A percentile compares a stretch with the other conserved stretches of the same genome.
Conservation (phyloP, 1,284 basidiomycete species). For the Ustilago bromivora region DNA sequence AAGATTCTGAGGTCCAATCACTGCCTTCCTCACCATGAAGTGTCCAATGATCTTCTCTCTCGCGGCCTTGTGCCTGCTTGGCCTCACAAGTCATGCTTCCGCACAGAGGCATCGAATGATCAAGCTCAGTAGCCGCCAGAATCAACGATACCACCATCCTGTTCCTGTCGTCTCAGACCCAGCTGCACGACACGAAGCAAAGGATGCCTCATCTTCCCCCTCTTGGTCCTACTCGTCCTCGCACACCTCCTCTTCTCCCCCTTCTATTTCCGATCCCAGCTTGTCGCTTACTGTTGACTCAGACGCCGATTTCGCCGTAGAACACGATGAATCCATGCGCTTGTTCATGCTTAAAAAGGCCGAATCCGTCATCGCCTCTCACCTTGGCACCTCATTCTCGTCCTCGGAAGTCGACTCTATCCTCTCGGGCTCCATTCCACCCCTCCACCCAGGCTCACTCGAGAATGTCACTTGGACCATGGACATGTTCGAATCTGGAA, state of each 20-base stretch:
- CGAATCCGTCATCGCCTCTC: constrained; percentile 25
- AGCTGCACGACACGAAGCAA: neutral
- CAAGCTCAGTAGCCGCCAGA: constrained; percentile 8
- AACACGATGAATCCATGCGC: constrained; percentile 26
- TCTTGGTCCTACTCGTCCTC: too few relatives aligned
- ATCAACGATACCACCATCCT: neutral
- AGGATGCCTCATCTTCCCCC: neutral
- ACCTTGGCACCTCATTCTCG: constrained; percentile 13
- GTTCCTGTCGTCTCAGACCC: constrained; percentile 3
- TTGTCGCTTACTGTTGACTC: constrained; percentile 22
- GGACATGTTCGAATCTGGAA: constrained; percentile 31
- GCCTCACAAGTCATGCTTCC: neutral
- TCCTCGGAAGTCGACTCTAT: constrained; percentile 20
- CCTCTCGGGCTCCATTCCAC: constrained; percentile 14
- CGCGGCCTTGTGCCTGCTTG: neutral
- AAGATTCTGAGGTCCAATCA: too few relatives aligned
- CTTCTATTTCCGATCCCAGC: constrained; percentile 9
- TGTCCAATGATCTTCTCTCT: neutral
- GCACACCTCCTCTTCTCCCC: neutral
- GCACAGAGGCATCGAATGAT: constrained; percentile 10
- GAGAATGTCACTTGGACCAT: constrained; percentile 28
- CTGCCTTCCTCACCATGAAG: neutral
- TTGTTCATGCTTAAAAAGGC: constrained; percentile 33
- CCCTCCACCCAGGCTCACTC: constrained; percentile 25
- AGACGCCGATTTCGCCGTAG: constrained; percentile 14